Percentiles rank a stretch among this genome's conserved stretches.
Conservation (phyloP, 2,329 filamentous ascomycete genomes). For the Cercospora beticola region DNA sequence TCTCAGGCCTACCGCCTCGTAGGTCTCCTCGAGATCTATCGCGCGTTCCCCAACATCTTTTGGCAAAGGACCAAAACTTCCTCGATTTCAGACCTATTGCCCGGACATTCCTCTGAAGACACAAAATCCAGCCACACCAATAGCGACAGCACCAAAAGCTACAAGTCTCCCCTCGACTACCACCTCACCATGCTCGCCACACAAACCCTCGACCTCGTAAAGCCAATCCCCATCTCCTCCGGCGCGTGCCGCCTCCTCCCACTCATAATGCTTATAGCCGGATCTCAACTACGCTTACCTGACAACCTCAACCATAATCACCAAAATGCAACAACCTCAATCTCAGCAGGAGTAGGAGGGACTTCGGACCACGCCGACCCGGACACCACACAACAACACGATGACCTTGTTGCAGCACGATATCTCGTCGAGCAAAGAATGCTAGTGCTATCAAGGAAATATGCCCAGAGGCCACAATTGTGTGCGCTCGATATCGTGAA, state of each 20-base stretch:
- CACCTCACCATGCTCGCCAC: constrained; percentile 55
- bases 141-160: constrained; percentile 16
- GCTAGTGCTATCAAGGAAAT: constrained; percentile 45
- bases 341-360: neutral
- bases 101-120: neutral
- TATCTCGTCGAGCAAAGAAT: constrained; percentile 53
- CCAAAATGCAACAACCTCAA: constrained; percentile 40
- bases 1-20: constrained; percentile 55
- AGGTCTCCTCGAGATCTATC: constrained; percentile 56
- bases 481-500: constrained; percentile 53
- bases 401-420: constrained; percentile 40
- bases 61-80: constrained; percentile 1
- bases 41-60: constrained; percentile 48
- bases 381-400: constrained; percentile 3
- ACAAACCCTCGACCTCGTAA: constrained; percentile 51
- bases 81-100: neutral
- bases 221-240: constrained; percentile 53
- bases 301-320: constrained; percentile 22
- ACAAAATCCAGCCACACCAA: neutral
- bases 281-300: constrained; percentile 52
- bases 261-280: constrained; percentile 52
- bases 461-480: constrained; percentile 54
- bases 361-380: neutral
- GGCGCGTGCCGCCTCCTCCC: constrained; percentile 56
- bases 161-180: constrained; percentile 27